A percentile compares a stretch with the other conserved stretches of the same genome.
These are phyloP conservation scores for Paecilomyces formosus DNA, from an alignment of 2,329 filamentous ascomycete genomes.

Conservation along the genomic window DNA sequence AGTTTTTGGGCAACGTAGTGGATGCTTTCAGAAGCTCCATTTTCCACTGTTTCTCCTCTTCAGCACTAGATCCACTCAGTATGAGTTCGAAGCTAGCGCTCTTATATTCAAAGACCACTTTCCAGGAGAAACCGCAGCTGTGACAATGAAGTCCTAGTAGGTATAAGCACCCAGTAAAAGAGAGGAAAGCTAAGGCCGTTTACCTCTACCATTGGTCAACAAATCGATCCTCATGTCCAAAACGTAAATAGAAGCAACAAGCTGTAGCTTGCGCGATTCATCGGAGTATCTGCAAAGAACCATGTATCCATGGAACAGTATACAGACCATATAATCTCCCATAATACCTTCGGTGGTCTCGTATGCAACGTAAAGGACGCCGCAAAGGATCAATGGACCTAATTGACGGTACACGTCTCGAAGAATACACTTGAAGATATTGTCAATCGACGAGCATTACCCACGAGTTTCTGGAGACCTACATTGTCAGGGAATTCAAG, in stretches of 20 bases:
- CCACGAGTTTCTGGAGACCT: slow-evolving; percentile 17
- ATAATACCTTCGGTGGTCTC: slow-evolving; percentile 60
- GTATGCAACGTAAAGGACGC: slow-evolving; percentile 76
- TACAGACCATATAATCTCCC: slow-evolving; percentile 76
- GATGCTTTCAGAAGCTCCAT: slow-evolving; percentile 53
- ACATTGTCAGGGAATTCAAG: slow-evolving; percentile 68
- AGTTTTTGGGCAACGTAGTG: slow-evolving; percentile 43
- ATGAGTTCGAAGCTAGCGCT: slow-evolving; percentile 76
- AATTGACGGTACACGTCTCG: slow-evolving; percentile 65
- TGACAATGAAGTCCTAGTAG: slow-evolving; percentile 73
- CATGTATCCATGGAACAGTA: slow-evolving; percentile 74
- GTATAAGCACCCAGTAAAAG: slow-evolving; percentile 3
- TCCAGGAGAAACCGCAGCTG: slow-evolving; percentile 84
- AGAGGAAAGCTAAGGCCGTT: not conserved
- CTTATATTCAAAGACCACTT: slow-evolving; percentile 72
- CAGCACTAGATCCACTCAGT: slow-evolving; percentile 73
- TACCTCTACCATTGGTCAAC: slow-evolving; percentile 26
- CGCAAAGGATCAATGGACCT: slow-evolving; percentile 74
- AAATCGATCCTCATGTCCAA: slow-evolving; percentile 30
- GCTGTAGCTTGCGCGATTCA: slow-evolving; percentile 60
- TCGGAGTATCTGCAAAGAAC: slow-evolving; percentile 64
- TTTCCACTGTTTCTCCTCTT: slow-evolving; percentile 76
- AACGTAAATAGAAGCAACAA: slow-evolving; percentile 67
- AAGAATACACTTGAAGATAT: slow-evolving; percentile 27
- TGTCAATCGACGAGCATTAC: slow-evolving; percentile 15